Evolutionary conservation across 2,329 filamentous ascomycete species (phyloP).

Genomic region (Triangularia verruculosa): DNA sequence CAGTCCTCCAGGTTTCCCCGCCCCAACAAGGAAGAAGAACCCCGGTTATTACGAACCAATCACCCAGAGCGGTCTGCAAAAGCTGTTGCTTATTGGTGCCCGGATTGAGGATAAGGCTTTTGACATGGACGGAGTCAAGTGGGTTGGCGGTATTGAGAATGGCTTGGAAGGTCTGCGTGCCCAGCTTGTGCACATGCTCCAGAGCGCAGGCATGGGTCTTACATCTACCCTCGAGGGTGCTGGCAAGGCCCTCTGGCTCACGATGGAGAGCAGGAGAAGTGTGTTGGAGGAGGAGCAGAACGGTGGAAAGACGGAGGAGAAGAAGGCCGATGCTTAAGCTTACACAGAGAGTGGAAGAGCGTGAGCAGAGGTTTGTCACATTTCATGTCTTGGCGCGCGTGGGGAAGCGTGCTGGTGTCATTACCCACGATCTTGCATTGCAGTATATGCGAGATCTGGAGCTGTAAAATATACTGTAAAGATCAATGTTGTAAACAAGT

Average conservation of each 20-base stretch:
- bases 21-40: conserved; percentile 70
- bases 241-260: conserved; percentile 79
- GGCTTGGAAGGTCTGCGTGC: conserved; percentile 77
- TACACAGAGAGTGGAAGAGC: not conserved
- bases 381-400: conserved; percentile 11
- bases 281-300: conserved; percentile 73
- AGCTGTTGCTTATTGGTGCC: conserved; percentile 82
- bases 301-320: conserved; percentile 29
- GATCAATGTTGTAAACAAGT: conserved; percentile 5
- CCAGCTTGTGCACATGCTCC: conserved; percentile 77
- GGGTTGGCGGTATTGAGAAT: conserved; percentile 72
- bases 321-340: conserved; percentile 20
- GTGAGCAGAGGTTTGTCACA: not conserved
- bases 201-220: conserved; percentile 73
- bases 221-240: conserved; percentile 77
- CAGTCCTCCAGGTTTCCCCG: conserved; percentile 67
- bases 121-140: conserved; percentile 65
- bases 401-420: conserved; percentile 11
- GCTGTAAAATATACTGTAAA: conserved; percentile 23
- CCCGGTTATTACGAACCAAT: conserved; percentile 77
- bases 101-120: conserved; percentile 83
- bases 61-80: conserved; percentile 79
- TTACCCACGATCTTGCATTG: conserved; percentile 13
- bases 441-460: conserved; percentile 17
- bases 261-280: conserved; percentile 75